Base-by-base conservation (phyloP, 2,329 filamentous ascomycete species). In the Rhexocercosporidium sp. region DNA sequence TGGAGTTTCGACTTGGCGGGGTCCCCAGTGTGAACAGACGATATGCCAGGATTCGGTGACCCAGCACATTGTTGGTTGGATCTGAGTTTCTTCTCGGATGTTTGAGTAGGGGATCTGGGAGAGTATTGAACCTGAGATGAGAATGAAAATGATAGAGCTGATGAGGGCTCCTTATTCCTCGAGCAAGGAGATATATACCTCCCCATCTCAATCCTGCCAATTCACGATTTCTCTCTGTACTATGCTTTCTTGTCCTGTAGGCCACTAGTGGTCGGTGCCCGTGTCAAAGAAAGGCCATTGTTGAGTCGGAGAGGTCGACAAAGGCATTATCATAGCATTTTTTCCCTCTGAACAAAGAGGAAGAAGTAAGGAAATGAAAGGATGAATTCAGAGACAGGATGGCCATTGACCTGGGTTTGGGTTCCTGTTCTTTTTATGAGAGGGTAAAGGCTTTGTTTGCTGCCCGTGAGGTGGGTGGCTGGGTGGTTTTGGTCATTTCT, bases 21-120 rank as follows among this genome's bases (percentile, higher is more conserved):
- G 34, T 7, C 61, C 61, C 61, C 61, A 63, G 61, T 63, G 61
- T 12, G 61, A 54, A n/a, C 61, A 63, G 31, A 11, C 9, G 12
- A 11, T 46, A 25, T 63, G 27, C 31, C 34, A 63, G 34, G 20
- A 44, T 44, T 63, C 61, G 3, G 49, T 41, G 14, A 63, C 2
- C 27, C 47, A 63, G 25, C 61, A 63, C 61, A 63, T 63, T 29
- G 20, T 34, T 41, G 54, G 5, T 31, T 54, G 47, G 20, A 12
- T 14, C n/a, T n/a, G n/a, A n/a, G n/a, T n/a, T n/a, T n/a, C n/a
- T n/a, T n/a, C n/a, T 51, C 7, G 47, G 5, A 11, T 51, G 25
- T 1, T 44, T 44, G 31, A 11, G 1, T 18, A 20, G 4, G 2
- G n/a, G 47, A n/a, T 51, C 12, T 27, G 22, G 18, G 49, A 53